Evolutionary conservation across 306 rosid species (phyloP), one percentile per base, ranked within the genome.

Genomic region (Crataegus laevigata): DNA sequence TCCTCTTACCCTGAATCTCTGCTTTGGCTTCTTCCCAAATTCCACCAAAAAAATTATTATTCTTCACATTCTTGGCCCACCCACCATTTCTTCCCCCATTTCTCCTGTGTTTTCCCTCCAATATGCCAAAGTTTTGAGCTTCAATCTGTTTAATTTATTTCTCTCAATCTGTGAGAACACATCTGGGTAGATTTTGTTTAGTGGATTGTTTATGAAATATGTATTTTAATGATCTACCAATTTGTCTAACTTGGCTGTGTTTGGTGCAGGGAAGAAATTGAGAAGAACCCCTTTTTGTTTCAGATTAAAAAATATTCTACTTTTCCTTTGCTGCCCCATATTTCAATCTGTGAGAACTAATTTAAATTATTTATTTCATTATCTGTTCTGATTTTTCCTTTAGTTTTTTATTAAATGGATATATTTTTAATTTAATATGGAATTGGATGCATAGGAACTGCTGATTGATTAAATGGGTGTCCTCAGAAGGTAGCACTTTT

Each of bases 401-500:
- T 13, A 13, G 2, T 22, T 22, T 42, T 32, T 13, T 13, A 15
- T 60, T 17, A 50, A 15, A 50, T 50, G 54, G 54, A 6, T 50
- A 50, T 47, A 15, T 50, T 21, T 26, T 42, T 28, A 60, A 18
- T 66, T n/a, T 55, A 52, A 26, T 29, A n/a, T 24, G 34, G 54
- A 19, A 59, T 55, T 81, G 50, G 63, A 40, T 84, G 79, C 84
- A 79, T 86, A 78, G 77, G 38, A 76, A 62, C 43, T 76, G 78
- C 43, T 77, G 54, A 60, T 50, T 50, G 54, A 50, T 50, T 43
- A 63, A 69, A 86, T 85, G 96, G 81, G 15, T 75, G 75, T 80
- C 76, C 68, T 76, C 63, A 71, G 69, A 83, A 83, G 69, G 71
- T 86, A 82, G 86, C 75, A 57, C 45, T 38, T 21, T 78, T 80